Base-by-base conservation (phyloP, 768 basidiomycete species). In the Crucibulum laeve region DNA sequence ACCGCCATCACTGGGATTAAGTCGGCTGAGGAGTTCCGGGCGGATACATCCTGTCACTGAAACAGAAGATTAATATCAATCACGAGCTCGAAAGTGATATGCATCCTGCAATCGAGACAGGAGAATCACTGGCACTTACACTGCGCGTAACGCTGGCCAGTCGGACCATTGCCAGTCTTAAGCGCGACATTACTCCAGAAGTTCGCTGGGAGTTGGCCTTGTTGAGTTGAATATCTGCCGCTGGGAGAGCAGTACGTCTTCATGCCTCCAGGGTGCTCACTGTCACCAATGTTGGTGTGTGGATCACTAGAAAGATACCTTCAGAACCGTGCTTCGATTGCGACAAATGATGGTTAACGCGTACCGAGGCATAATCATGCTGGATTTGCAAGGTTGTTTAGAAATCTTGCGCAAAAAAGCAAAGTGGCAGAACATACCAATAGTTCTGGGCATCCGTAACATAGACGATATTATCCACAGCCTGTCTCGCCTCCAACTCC, bases 41-140 rank as follows among this genome's bases (percentile, higher is more conserved):
- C 65, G 58, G 40, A 80, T 79, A 47, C 79, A 80, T 4, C 79
- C 79, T 0, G 79, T 80, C 37, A 80, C 79, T 79, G 39, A 6
- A 11, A n/a, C 11, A 7, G 14, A 21, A 22, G 8, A 11, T 10
- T 21, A 13, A 21, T 8, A 10, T 21, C 10, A 8, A 8, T 10
- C 36, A 1, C 19, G 11, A 37, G 18, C 8, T 21, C 11, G n/a
- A 11, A 10, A 10, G 8, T 6, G 21, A 10, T 25, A 13, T 25
- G 23, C 10, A 40, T 18, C 11, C 2, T 26, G 17, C 33, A 15
- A n/a, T 14, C 10, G 6, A 21, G 32, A 35, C 11, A 17, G 38
- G 19, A 19, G 23, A 32, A n/a, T n/a, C n/a, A n/a, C n/a, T n/a
- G 22, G 3, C 32, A 58, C 71, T 48, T 38, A 76, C 77, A 52